Conservation (phyloP, 2,329 filamentous ascomycete genomes). For the Hortaea sp. region DNA sequence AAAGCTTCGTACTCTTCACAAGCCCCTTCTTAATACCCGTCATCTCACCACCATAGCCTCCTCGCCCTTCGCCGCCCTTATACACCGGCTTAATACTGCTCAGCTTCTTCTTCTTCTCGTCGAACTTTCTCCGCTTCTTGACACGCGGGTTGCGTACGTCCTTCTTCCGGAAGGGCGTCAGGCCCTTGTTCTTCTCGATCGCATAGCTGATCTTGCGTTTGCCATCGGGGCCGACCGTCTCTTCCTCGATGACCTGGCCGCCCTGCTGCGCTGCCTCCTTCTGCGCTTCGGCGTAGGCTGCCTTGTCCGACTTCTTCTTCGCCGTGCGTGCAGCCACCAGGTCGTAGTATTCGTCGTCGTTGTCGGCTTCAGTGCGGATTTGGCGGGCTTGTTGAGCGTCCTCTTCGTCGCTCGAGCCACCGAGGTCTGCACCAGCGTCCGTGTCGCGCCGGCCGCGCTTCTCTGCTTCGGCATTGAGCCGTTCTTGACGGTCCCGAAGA, state of each 20-base stretch:
- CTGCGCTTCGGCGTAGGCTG: constrained; percentile 52
- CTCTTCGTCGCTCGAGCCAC: constrained; percentile 59
- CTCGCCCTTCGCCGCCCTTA: constrained; percentile 72
- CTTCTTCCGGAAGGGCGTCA: constrained; percentile 84
- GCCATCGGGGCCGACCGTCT: constrained; percentile 67
- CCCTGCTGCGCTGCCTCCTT: constrained; percentile 45
- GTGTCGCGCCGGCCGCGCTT: constrained; percentile 62
- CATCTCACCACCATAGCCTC: constrained; percentile 82
- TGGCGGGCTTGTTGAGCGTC: constrained; percentile 46
- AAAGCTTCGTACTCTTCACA: constrained; percentile 89
- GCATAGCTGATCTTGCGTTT: constrained; percentile 88
- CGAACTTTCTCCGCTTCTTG: constrained; percentile 96
- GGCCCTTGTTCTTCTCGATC: constrained; percentile 96
- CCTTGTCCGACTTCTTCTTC: constrained; percentile 62
- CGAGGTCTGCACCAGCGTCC: constrained; percentile 53
- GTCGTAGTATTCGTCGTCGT: constrained; percentile 76
- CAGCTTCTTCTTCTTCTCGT: constrained; percentile 96
- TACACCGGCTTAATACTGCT: constrained; percentile 76
- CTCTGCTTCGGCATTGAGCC: constrained; percentile 82
- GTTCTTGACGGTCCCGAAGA: constrained; percentile 71
- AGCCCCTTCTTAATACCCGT: constrained; percentile 92
- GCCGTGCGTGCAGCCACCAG: constrained; percentile 62
- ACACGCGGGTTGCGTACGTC: constrained; percentile 89
- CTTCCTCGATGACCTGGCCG: constrained; percentile 54
- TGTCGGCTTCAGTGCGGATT: constrained; percentile 39